phyloP scores from a whole-genome alignment of 306 rosid genomes.

The Prunus mume region DNA sequence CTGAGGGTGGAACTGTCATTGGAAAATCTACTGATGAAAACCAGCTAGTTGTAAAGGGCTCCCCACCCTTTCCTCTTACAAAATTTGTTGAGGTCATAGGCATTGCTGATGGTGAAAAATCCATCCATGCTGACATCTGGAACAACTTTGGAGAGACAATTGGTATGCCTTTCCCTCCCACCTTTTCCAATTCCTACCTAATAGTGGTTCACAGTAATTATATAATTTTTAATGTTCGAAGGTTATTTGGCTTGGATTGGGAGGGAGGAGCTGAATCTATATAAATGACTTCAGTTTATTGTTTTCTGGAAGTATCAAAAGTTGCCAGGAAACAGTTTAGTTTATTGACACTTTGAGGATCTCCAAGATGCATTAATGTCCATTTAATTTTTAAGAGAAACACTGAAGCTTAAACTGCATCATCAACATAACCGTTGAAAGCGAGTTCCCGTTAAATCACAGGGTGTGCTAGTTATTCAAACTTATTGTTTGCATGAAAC shows the following conservation, averaged over 20 bases:
- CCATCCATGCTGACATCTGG: conserved; percentile 73
- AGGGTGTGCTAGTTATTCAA: background rate
- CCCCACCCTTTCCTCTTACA: conserved; percentile 47
- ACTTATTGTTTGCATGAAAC: background rate
- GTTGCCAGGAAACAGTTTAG: background rate
- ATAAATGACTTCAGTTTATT: background rate
- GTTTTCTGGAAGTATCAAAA: background rate
- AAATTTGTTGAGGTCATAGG: conserved; percentile 86
- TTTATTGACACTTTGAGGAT: background rate
- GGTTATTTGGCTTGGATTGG: background rate
- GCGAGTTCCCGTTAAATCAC: background rate
- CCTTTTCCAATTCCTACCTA: background rate
- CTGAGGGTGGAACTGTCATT: conserved; percentile 47
- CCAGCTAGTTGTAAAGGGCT: conserved; percentile 61
- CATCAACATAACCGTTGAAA: background rate
- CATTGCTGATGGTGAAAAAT: conserved; percentile 66
- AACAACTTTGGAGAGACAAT: conserved; percentile 74
- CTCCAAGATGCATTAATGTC: background rate
- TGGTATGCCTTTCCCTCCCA: conserved; percentile 35
- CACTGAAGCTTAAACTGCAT: background rate
- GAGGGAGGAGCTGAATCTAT: background rate
- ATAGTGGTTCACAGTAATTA: background rate
- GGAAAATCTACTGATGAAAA: conserved; percentile 81
- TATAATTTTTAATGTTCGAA: background rate
- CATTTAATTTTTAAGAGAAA: background rate